A percentile compares a stretch with the other conserved stretches of the same genome.
These are phyloP conservation scores for Pseudevernia furfuracea DNA, from an alignment of 495 filamentous ascomycete genomes.

Conservation along the genomic window DNA sequence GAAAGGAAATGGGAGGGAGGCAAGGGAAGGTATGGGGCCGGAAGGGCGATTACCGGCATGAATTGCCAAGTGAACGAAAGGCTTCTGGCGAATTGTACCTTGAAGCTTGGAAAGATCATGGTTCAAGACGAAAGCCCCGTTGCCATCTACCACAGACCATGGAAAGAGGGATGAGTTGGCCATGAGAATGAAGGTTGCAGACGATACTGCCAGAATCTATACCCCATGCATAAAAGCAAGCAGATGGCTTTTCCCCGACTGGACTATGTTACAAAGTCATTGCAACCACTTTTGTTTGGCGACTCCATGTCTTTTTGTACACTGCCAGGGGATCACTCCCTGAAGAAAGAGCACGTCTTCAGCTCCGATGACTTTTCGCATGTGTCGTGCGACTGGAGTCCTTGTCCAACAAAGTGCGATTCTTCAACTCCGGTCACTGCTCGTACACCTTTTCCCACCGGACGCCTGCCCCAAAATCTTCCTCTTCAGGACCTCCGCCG, in stretches of 20 bases:
- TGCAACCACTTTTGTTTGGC: background rate
- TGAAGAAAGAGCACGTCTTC: background rate
- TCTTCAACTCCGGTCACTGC: slow-evolving; percentile 5
- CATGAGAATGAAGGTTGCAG: background rate
- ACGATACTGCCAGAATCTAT: background rate
- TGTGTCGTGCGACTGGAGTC: background rate
- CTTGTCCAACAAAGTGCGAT: background rate
- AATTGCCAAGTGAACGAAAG: background rate
- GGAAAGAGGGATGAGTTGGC: background rate
- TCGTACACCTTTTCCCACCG: slow-evolving; percentile 15
- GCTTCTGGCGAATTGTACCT: background rate
- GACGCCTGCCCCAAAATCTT: slow-evolving; percentile 25
- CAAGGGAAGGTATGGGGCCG: background rate
- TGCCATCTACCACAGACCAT: background rate
- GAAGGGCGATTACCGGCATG: background rate
- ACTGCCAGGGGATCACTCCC: background rate
- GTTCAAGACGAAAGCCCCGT: background rate
- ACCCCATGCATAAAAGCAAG: background rate
- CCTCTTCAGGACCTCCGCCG: slow-evolving; percentile 24
- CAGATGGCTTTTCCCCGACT: background rate
- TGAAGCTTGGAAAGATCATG: background rate
- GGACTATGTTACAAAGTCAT: background rate
- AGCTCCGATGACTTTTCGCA: background rate
- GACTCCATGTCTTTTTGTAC: background rate
- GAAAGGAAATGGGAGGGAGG: background rate